Evolutionary conservation across 2,329 filamentous ascomycete genomes (phyloP).

Genomic region (Alternaria alternata): DNA sequence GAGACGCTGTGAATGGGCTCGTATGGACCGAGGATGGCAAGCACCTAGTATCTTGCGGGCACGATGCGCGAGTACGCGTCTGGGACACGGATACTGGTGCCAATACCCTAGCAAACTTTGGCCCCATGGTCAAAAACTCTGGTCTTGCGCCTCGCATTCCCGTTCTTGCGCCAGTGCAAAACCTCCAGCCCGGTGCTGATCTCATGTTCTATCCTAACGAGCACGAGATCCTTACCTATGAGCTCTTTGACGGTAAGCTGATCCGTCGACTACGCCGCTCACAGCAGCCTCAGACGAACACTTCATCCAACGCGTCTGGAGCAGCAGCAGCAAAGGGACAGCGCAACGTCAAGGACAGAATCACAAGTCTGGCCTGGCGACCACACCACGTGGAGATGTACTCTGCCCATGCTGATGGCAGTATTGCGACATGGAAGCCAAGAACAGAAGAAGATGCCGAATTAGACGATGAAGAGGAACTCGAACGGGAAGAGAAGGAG

Average conservation of each 20-base stretch:
- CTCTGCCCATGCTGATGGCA: conserved; percentile 84
- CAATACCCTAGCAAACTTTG: conserved; percentile 89
- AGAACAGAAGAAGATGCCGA: conserved; percentile 59
- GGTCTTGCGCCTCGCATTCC: conserved; percentile 53
- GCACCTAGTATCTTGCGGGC: conserved; percentile 80
- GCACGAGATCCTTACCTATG: conserved; percentile 77
- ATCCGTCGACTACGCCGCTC: conserved; percentile 75
- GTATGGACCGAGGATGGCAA: conserved; percentile 83
- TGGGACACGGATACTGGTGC: conserved; percentile 84
- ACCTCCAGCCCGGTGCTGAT: conserved; percentile 67
- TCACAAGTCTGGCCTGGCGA: conserved; percentile 80
- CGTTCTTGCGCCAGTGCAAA: conserved; percentile 65
- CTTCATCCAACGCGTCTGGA: neutral
- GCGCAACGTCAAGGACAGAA: conserved; percentile 55
- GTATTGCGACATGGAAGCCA: conserved; percentile 81
- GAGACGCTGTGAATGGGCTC: conserved; percentile 83
- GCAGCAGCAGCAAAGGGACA: conserved; percentile 47
- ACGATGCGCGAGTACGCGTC: conserved; percentile 84
- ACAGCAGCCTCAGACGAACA: conserved; percentile 50
- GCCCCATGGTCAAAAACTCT: conserved; percentile 78
- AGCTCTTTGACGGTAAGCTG: conserved; percentile 78
- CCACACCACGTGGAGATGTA: conserved; percentile 77
- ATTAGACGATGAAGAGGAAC: conserved; percentile 54
- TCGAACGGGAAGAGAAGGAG: conserved; percentile 44
- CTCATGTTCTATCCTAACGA: conserved; percentile 81